Conservation (phyloP, 371 early-diverging fungal species). For the Chytridium lagenaria region DNA sequence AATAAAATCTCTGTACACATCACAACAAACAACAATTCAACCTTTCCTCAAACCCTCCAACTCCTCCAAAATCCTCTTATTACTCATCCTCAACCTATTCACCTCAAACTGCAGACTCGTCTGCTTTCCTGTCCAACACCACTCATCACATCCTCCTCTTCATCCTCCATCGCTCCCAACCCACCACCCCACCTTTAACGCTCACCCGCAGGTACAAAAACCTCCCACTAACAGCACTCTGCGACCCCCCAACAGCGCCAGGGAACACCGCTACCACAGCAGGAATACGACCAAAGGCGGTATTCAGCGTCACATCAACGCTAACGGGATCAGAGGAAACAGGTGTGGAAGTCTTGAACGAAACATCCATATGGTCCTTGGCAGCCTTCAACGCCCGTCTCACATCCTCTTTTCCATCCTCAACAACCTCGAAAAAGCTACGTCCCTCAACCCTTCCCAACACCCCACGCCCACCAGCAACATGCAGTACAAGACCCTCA, state of each 20-base stretch:
- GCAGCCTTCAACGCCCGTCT: too few species aligned
- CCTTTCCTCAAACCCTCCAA: slow-evolving; percentile 18
- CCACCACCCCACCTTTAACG: not conserved
- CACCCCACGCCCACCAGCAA: too few species aligned
- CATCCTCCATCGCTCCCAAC: not conserved
- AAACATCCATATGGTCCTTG: too few species aligned
- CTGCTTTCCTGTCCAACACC: slow-evolving; percentile 14
- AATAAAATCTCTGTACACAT: too few species aligned
- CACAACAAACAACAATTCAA: not conserved
- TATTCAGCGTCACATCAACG: too few species aligned
- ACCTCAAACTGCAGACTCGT: slow-evolving; percentile 39
- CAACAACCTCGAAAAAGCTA: not conserved
- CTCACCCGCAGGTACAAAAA: not conserved
- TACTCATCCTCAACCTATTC: slow-evolving; percentile 34
- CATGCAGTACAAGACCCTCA: slow-evolving; percentile 63
- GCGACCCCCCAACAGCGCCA: too few species aligned
- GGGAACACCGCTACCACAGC: too few species aligned
- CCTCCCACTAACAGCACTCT: too few species aligned
- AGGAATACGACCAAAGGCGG: too few species aligned
- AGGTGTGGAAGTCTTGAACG: too few species aligned
- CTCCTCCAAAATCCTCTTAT: slow-evolving; percentile 36
- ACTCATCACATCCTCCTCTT: slow-evolving; percentile 25
- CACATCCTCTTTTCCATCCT: not conserved
- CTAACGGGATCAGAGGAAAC: too few species aligned
- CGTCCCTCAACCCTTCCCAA: too few species aligned